Conservation (phyloP, 108 stramenopile species). For the Nannochloropsis oceanica region DNA sequence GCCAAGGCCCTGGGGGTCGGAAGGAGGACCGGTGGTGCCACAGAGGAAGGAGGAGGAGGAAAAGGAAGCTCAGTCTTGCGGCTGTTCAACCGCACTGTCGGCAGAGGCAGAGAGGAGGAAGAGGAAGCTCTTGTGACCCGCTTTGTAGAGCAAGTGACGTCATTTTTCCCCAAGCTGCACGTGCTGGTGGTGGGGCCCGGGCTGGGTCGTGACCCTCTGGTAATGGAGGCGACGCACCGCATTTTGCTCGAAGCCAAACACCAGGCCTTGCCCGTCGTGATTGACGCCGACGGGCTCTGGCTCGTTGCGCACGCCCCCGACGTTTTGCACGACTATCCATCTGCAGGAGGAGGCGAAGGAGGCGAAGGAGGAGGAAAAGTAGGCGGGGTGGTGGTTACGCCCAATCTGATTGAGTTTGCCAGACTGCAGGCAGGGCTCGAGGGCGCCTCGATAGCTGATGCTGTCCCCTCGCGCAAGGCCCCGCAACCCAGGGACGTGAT, state of each 20-base stretch:
- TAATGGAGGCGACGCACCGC: constrained; percentile 43
- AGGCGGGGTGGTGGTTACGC: constrained; percentile 59
- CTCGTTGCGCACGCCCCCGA: constrained; percentile 47
- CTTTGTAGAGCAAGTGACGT: constrained; percentile 45
- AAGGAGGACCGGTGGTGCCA: not conserved
- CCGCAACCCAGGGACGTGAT: constrained; percentile 9
- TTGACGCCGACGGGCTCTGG: constrained; percentile 88
- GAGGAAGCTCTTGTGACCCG: not conserved
- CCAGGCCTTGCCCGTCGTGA: constrained; percentile 48
- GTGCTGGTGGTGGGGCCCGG: constrained; percentile 82
- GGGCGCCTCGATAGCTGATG: not conserved
- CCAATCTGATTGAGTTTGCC: constrained; percentile 76
- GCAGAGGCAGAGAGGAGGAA: not conserved
- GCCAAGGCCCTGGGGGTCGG: constrained; percentile 38
- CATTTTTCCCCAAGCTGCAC: constrained; percentile 49
- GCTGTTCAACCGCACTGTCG: not conserved
- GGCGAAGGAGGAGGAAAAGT: not conserved
- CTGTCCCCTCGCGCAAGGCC: not conserved
- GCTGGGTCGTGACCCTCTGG: constrained; percentile 59
- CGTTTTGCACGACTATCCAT: constrained; percentile 16
- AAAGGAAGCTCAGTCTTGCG: not conserved
- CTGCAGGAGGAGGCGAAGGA: not conserved
- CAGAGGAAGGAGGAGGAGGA: constrained; percentile 15
- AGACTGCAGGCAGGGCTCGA: constrained; percentile 40
- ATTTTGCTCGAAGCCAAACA: constrained; percentile 48